Base-by-base conservation (phyloP, 164 flowering plant genomes). In the Vitis labrusca region DNA sequence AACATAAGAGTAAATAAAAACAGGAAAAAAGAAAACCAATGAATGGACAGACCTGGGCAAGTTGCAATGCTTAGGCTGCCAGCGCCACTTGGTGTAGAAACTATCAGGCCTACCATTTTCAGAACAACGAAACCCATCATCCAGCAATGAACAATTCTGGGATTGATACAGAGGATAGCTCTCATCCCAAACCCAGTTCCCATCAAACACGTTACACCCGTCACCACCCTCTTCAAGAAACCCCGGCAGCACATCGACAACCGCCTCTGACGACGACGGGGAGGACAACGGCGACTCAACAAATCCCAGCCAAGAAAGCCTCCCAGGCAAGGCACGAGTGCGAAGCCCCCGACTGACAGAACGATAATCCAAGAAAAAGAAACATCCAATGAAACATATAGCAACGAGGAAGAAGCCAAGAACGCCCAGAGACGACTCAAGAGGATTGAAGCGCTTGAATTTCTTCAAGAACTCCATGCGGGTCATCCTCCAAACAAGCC, bases 181-280 rank as follows among this genome's bases (percentile, higher is more conserved):
- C 60, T 94, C 91, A 79, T 92, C 97, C 95, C 95, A 89, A 59
- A 88, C 91, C 97, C 98, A 94, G 11, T 80, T 78, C 51, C 97
- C 98, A 64, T 82, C 83, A 77, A 84, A 94, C 71, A 90, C 75
- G 78, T 94, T 89, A 77, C 98, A 94, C 62, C 63, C 66, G 10
- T 59, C 85, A 7, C 78, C 79, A 4, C 71, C 81, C 30, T 78
- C 71, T 55, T 79, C 90, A 58, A 87, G 85, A 80, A 83, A 84
- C 64, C 73, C 78, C 49, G 67, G 71, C 59, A 70, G 59, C 69
- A n/a, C 69, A 29, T 63, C 58, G 19, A 50, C 73, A 50, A 50
- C 68, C 13, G 10, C 47, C 17, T 2, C 62, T 32, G 10, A 16
- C 12, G 55, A 19, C 16, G 77, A 5, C 12, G 66, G 56, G 48